Evolutionary conservation across 1,284 basidiomycete genomes (phyloP), one percentile per base, ranked within the genome.

Genomic region (Tausonia pullulans): DNA sequence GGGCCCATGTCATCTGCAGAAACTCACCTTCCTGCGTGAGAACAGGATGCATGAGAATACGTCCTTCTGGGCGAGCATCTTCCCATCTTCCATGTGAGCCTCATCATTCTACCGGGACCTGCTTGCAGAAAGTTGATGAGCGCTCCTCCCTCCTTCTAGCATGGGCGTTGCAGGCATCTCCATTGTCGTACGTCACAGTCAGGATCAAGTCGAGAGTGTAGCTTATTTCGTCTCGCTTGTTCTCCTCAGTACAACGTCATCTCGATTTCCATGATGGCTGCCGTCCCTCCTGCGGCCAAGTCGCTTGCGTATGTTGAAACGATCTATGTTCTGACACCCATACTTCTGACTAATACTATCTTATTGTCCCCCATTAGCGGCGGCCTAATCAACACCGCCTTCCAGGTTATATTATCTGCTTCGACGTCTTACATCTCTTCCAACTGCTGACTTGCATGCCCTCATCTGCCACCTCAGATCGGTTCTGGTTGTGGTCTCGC

Each of bases 261-360:
- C 41, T 65, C 64, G 14, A 53, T 65, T 41, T 55, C 60, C 6
- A 57, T 65, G 54, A 61, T 65, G 64, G 48, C 60, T 5, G 10
- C 54, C 2, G 60, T 65, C 7, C 64, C 64, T 4, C 58, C 58
- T 6, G 58, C 57, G 13, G 63, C 63, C 0, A 55, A 51, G 27
- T 46, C 45, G 4, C 43, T 64, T 2, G 58, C 58, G 2, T 27
- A 27, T 27, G 27, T 27, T 27, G 27, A 27, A 27, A 27, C 27
- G 27, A 27, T 27, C 27, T 27, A 27, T 27, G 27, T 2, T 27
- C 27, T 27, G 2, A 27, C 27, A 1, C 27, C 27, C 27, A 27
- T 27, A 27, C 27, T 27, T 27, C 27, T 27, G 27, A 27, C 27
- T 27, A 27, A 27, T 27, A 2, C 27, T 27, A 27, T 27, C 1